Percentiles rank a stretch among this genome's conserved stretches.
These are phyloP conservation scores for Cryoendolithus antarcticus DNA, from an alignment of 2,329 filamentous ascomycete species.

Conservation along the genomic window DNA sequence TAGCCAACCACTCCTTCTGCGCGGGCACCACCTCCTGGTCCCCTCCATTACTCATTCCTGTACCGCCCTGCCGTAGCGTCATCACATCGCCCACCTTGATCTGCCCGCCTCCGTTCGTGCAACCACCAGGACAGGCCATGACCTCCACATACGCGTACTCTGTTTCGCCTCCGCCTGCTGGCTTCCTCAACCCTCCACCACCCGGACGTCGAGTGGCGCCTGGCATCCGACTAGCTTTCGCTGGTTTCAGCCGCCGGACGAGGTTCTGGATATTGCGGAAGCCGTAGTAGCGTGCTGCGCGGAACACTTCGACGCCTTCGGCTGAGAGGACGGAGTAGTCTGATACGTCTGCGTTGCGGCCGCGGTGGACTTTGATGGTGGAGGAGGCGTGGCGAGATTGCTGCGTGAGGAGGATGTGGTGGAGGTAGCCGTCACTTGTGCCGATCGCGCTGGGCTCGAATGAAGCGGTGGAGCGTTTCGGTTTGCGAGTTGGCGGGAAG, in stretches of 20 bases:
- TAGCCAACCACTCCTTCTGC: slow-evolving; percentile 73
- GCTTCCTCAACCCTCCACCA: slow-evolving; percentile 28
- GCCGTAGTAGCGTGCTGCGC: slow-evolving; percentile 84
- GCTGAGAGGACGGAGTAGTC: slow-evolving; percentile 60
- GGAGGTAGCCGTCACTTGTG: slow-evolving; percentile 77
- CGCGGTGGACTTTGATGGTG: slow-evolving; percentile 56
- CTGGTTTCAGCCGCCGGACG: slow-evolving; percentile 79
- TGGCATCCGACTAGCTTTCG: slow-evolving; percentile 64
- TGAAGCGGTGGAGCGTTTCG: slow-evolving; percentile 24
- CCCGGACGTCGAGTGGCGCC: slow-evolving; percentile 51
- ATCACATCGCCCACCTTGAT: slow-evolving; percentile 75
- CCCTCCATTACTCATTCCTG: slow-evolving; percentile 22
- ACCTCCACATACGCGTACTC: slow-evolving; percentile 95
- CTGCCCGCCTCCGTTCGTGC: slow-evolving; percentile 94
- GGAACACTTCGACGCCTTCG: slow-evolving; percentile 45
- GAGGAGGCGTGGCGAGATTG: slow-evolving; percentile 61
- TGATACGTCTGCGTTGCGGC: slow-evolving; percentile 81
- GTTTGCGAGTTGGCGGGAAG: slow-evolving; percentile 48
- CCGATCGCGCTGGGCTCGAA: slow-evolving; percentile 42
- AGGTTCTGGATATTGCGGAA: slow-evolving; percentile 98
- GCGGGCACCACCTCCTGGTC: slow-evolving; percentile 45
- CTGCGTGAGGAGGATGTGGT: slow-evolving; percentile 69
- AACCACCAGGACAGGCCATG: slow-evolving; percentile 98
- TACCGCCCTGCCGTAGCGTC: slow-evolving; percentile 25
- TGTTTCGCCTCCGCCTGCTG: slow-evolving; percentile 21